These are phyloP conservation scores for Calonectria montana DNA, from an alignment of 2,329 filamentous ascomycete genomes.

Conservation along the genomic window DNA sequence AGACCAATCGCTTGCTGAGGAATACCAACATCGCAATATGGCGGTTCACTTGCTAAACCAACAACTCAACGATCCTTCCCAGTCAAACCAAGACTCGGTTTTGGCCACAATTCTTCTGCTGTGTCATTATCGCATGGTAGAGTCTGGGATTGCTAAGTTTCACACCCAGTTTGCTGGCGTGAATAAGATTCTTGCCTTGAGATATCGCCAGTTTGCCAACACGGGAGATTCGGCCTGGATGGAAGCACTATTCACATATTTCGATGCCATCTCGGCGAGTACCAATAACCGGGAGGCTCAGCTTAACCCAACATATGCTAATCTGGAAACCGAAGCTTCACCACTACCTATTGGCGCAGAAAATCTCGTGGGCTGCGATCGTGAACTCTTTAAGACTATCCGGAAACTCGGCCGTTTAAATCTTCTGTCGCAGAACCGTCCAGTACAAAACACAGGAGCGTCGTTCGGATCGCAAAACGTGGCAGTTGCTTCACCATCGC, in stretches of 20 bases:
- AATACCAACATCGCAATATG: constrained; percentile 82
- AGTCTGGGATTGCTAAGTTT: constrained; percentile 93
- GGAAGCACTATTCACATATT: constrained; percentile 92
- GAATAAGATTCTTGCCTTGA: constrained; percentile 86
- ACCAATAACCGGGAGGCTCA: constrained; percentile 93
- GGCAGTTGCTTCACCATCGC: constrained; percentile 50
- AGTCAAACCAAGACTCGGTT: constrained; percentile 85
- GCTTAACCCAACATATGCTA: constrained; percentile 76
- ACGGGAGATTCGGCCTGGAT: constrained; percentile 86
- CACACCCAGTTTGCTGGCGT: constrained; percentile 94
- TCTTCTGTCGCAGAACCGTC: constrained; percentile 78
- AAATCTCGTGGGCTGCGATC: constrained; percentile 89
- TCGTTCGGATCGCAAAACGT: constrained; percentile 27
- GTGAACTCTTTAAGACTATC: constrained; percentile 86
- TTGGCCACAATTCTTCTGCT: constrained; percentile 88
- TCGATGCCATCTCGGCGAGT: constrained; percentile 90
- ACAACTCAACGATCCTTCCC: constrained; percentile 80
- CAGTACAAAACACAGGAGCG: constrained; percentile 55
- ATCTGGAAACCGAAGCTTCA: constrained; percentile 58
- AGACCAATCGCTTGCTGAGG: constrained; percentile 79
- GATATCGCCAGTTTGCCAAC: constrained; percentile 60
- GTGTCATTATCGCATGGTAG: constrained; percentile 93
- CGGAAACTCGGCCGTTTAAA: constrained; percentile 87
- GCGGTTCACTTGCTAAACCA: constrained; percentile 87
- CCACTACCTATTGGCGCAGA: constrained; percentile 74